Evolutionary conservation across 768 basidiomycete genomes (phyloP), one percentile per base, ranked within the genome.

Genomic region (Lentinula aciculospora): DNA sequence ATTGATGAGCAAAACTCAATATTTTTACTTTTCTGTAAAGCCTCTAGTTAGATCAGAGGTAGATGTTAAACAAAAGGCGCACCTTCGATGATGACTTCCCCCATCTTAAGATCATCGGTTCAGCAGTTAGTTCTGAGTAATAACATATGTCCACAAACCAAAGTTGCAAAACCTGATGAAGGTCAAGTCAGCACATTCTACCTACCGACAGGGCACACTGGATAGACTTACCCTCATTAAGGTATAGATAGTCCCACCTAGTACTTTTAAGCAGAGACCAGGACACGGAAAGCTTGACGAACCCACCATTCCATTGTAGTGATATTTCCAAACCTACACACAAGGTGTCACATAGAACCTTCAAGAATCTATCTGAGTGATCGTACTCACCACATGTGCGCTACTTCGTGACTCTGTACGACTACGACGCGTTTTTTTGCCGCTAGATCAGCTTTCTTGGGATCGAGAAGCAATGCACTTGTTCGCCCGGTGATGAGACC

Each of bases 401-500:
- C 77, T 34, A 83, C 74, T 67, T 88, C 88, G 63, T 90, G 89
- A 59, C 77, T 77, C 66, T 85, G 84, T 1, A 78, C 76, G 12
- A 71, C 70, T 1, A 85, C 83, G 39, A 88, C 77, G 5, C 75
- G 70, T 70, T 88, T 85, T 74, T 81, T 81, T 44, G 76, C 81
- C 9, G 69, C 71, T 58, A 86, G 65, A 56, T 82, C 81, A n/a
- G 75, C 73, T 58, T 75, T 81, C 69, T 81, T 73, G 12, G 76
- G 73, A 65, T 90, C 81, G 58, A 81, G 75, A 25, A 89, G 71
- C 66, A 84, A 87, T 10, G 81, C 82, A n/a, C 73, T 76, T 1
- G 86, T 87, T 31, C 88, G 72, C 15, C 88, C 88, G 17, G 82
- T 86, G 67, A 90, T 88, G 42, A 89, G 69, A 15, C 85, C 85